phyloP scores from a whole-genome alignment of 805 yeast genomes.

The Candida nemodendra region DNA sequence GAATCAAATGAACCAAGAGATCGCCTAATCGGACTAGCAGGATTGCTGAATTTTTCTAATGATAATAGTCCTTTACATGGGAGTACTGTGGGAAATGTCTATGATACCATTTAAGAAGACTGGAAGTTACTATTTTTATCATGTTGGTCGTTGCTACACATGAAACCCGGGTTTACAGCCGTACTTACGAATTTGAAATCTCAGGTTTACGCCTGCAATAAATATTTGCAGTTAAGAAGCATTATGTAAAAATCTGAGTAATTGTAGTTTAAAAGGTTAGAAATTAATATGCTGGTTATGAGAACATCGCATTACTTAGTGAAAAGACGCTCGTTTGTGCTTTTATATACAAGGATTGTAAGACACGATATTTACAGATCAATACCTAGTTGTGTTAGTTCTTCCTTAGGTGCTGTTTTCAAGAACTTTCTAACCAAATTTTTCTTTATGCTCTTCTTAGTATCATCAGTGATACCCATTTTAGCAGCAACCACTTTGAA shows the following conservation, averaged over 20 bases:
- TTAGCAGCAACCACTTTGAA: conserved; percentile 36
- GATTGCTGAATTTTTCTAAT: conserved; percentile 30
- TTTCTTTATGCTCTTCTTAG: conserved; percentile 57
- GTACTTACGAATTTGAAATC: no score
- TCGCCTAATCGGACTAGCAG: conserved; percentile 27
- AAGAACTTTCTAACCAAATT: conserved; percentile 68
- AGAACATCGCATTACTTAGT: no score
- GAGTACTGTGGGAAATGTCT: conserved; percentile 27
- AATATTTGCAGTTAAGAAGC: no score
- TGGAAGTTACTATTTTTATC: not conserved
- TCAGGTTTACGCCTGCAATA: no score
- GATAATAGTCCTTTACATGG: conserved; percentile 31
- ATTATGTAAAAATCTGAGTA: no score
- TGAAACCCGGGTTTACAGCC: not conserved
- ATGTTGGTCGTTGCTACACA: not conserved
- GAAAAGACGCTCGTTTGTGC: conserved; percentile 1
- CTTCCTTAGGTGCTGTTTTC: conserved; percentile 25
- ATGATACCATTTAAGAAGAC: conserved; percentile 21
- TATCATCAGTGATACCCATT: conserved; percentile 39
- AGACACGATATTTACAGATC: conserved; percentile 9
- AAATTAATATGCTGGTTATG: no score
- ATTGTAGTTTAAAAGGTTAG: no score
- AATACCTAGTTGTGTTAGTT: conserved; percentile 27
- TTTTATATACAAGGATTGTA: conserved; percentile 5
- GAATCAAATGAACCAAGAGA: conserved; percentile 6